Evolutionary conservation across 768 basidiomycete genomes (phyloP).

Genomic region (Plicaturopsis crispa): DNA sequence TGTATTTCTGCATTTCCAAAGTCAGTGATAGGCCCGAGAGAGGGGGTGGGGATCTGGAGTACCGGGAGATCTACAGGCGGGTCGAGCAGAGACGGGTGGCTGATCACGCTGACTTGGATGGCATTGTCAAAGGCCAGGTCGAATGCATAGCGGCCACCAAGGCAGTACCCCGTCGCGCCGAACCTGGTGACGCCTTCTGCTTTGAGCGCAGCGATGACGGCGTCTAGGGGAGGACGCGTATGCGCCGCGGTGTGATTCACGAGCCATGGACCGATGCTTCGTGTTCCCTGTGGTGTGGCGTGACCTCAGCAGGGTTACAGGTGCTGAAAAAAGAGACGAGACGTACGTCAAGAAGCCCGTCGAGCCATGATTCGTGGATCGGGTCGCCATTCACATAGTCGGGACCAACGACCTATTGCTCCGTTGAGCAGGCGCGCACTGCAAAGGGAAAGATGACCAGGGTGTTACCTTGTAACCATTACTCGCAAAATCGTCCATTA

Average conservation of each 20-base stretch:
- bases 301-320: neutral
- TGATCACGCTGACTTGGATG: constrained; percentile 19
- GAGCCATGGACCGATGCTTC: no score
- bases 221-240: constrained; percentile 23
- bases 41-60: neutral
- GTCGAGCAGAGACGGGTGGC: constrained; percentile 28
- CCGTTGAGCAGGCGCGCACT: no score
- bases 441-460: no score
- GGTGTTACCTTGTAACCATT: constrained; percentile 30
- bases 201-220: constrained; percentile 24
- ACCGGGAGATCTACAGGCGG: constrained; percentile 25
- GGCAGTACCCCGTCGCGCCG: constrained; percentile 28
- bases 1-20: constrained; percentile 20
- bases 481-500: constrained; percentile 34
- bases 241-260: constrained; percentile 22
- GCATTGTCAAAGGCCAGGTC: constrained; percentile 23
- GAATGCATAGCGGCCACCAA: constrained; percentile 25
- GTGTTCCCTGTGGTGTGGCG: no score
- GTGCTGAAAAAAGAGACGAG: neutral
- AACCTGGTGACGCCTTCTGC: constrained; percentile 26
- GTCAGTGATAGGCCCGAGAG: neutral
- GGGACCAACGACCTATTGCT: constrained; percentile 12
- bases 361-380: constrained; percentile 9
- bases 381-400: constrained; percentile 24
- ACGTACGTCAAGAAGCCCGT: constrained; percentile 4